Base-by-base conservation (phyloP, 2,329 filamentous ascomycete genomes). In the Ophiognomonia clavigignenti-juglandacearum region DNA sequence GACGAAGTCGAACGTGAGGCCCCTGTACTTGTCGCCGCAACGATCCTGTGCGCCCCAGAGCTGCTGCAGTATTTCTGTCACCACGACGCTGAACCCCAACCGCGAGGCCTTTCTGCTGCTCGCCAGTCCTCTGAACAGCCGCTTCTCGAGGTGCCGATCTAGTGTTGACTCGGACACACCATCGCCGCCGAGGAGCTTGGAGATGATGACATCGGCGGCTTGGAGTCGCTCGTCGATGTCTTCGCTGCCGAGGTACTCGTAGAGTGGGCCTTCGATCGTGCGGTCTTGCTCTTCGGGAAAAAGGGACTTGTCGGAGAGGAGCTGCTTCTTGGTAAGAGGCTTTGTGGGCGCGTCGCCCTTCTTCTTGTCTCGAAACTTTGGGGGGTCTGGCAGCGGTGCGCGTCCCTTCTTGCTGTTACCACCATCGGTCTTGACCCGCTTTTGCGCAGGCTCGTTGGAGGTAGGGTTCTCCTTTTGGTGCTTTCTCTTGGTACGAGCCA, bases 101-200 rank as follows among this genome's bases (percentile, higher is more conserved):
- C 93, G 79, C 16, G 92, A 89, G 11, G 88, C 88, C 69, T 96
- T 96, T 48, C 89, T 83, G 45, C 89, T 85, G 63, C 90, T 96
- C 52, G 91, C 90, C 16, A 97, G 80, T 34, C 93, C 93, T 45
- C 88, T 82, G 63, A 96, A 88, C 31, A 98, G 73, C 22, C 86
- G 77, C 60, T 79, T 78, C 53, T 81, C 77, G 24, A 85, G 67
- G 56, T 85, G 81, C 49, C 78, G 69, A 55, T 73, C 64, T 13
- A 85, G 67, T 3, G 78, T 74, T 1, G 67, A 56, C 59, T 83
- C 78, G 3, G 71, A 53, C 4, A 74, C 75, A 26, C 68, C 67
- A 18, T 77, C 65, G 36, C 67, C 69, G 32, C 64, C 72, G 1
- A 83, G 59, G 2, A 85, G 69, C 7, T 74, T 74, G 0, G 75